Evolutionary conservation across 495 filamentous ascomycete species (phyloP).

Genomic region (Geoglossum glabrum): DNA sequence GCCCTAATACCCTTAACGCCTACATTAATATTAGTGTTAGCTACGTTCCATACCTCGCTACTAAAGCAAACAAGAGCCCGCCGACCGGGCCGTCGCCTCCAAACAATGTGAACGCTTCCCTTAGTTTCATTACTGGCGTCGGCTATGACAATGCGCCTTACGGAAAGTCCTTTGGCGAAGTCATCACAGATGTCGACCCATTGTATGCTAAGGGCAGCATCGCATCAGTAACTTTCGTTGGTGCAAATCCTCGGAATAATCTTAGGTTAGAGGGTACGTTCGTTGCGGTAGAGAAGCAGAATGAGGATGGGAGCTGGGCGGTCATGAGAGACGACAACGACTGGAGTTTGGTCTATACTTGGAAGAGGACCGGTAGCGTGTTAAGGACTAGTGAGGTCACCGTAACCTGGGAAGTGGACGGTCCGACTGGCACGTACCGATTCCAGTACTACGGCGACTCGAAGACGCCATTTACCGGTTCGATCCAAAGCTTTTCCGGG

Average conservation of each 20-base stretch:
- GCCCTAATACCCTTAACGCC: constrained; percentile 73
- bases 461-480: constrained; percentile 43
- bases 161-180: constrained; percentile 58
- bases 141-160: constrained; percentile 51
- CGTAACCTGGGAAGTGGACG: constrained; percentile 61
- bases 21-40: constrained; percentile 71
- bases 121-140: constrained; percentile 68
- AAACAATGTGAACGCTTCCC: constrained; percentile 57
- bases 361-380: constrained; percentile 51
- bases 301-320: constrained; percentile 34
- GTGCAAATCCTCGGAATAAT: constrained; percentile 80
- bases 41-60: constrained; percentile 47
- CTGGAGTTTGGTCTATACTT: constrained; percentile 63
- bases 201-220: constrained; percentile 35
- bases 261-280: constrained; percentile 61
- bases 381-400: constrained; percentile 63
- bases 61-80: constrained; percentile 25
- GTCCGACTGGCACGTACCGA: constrained; percentile 47
- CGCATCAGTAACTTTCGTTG: constrained; percentile 54
- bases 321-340: constrained; percentile 52
- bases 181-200: constrained; percentile 34
- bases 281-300: constrained; percentile 51
- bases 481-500: constrained; percentile 56
- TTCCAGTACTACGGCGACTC: constrained; percentile 73
- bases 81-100: constrained; percentile 47